Evolutionary conservation across 1,284 basidiomycete species (phyloP).

Genomic region (Apiotrichum brassicae): DNA sequence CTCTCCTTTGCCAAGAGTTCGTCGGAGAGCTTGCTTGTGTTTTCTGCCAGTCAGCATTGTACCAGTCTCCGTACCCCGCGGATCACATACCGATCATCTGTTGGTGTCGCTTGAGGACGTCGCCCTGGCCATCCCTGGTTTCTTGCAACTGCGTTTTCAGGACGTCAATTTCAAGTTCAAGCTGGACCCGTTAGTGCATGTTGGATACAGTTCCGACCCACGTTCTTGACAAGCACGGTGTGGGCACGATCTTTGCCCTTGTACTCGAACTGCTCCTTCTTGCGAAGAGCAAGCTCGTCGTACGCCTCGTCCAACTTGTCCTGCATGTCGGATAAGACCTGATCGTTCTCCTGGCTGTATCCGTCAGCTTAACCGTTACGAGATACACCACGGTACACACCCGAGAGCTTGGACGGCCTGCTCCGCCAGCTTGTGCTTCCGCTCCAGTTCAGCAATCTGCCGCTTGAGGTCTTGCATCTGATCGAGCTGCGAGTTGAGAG

Average conservation of each 20-base stretch:
- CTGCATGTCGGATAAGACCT: constrained; percentile 68
- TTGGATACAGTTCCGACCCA: neutral
- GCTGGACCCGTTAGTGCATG: constrained; percentile 1
- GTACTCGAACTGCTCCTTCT: constrained; percentile 82
- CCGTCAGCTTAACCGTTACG: neutral
- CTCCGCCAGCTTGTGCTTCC: constrained; percentile 67
- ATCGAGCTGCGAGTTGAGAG: constrained; percentile 49
- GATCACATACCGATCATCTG: neutral
- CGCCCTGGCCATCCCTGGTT: neutral
- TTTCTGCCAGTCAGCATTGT: neutral
- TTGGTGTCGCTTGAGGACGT: neutral
- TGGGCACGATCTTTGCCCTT: constrained; percentile 61
- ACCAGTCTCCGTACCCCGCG: too few relatives aligned
- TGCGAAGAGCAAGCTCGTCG: constrained; percentile 64
- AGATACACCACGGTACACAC: constrained; percentile 22
- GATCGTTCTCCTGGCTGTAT: constrained; percentile 59
- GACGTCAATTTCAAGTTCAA: constrained; percentile 72
- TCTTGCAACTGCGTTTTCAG: constrained; percentile 52
- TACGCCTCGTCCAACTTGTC: constrained; percentile 62
- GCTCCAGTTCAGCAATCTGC: constrained; percentile 63
- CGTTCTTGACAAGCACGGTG: constrained; percentile 33
- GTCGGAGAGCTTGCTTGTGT: neutral
- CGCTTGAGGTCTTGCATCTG: constrained; percentile 62
- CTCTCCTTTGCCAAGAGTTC: neutral
- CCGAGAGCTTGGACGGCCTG: constrained; percentile 53